Percentiles rank a stretch among this genome's conserved stretches.
These are phyloP conservation scores for Sugiyamaella sp. DNA, from an alignment of 1,139 yeast species.

Conservation along the genomic window DNA sequence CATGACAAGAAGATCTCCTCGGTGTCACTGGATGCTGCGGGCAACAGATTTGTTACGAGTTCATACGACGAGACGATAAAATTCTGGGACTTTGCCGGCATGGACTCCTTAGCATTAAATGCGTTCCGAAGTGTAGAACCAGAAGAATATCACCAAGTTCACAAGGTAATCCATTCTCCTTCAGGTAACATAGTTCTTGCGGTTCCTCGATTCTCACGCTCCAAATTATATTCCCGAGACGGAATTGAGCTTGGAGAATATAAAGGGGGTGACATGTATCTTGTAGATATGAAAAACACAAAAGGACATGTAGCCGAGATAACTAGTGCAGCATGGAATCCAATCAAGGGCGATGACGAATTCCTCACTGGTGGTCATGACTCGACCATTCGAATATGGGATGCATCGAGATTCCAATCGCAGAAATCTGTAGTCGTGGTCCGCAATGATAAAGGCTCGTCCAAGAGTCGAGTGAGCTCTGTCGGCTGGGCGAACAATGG, in stretches of 20 bases:
- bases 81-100: slow-evolving; percentile 44
- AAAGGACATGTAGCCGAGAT: slow-evolving; percentile 45
- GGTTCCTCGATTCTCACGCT: slow-evolving; percentile 36
- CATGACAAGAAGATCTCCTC: slow-evolving; percentile 39
- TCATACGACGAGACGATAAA: slow-evolving; percentile 39
- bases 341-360: slow-evolving; percentile 24
- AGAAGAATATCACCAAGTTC: slow-evolving; percentile 37
- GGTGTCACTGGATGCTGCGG: slow-evolving; percentile 39
- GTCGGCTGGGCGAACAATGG: slow-evolving; percentile 34
- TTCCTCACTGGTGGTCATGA: slow-evolving; percentile 42
- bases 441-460: slow-evolving; percentile 32
- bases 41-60: slow-evolving; percentile 39
- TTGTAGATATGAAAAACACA: slow-evolving; percentile 45
- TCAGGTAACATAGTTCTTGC: slow-evolving; percentile 36
- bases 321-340: slow-evolving; percentile 43
- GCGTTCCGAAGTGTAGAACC: slow-evolving; percentile 42
- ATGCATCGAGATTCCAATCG: slow-evolving; percentile 31
- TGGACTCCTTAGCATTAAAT: slow-evolving; percentile 35
- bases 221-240: slow-evolving; percentile 36
- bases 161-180: slow-evolving; percentile 32
- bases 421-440: slow-evolving; percentile 41
- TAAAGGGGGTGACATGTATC: slow-evolving; percentile 44
- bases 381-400: slow-evolving; percentile 46
- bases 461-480: slow-evolving; percentile 33
- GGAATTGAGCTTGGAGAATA: slow-evolving; percentile 38